A percentile compares a stretch with the other conserved stretches of the same genome.
Conservation (phyloP, 345 rosid genomes). For the Eutrema japonicum region DNA sequence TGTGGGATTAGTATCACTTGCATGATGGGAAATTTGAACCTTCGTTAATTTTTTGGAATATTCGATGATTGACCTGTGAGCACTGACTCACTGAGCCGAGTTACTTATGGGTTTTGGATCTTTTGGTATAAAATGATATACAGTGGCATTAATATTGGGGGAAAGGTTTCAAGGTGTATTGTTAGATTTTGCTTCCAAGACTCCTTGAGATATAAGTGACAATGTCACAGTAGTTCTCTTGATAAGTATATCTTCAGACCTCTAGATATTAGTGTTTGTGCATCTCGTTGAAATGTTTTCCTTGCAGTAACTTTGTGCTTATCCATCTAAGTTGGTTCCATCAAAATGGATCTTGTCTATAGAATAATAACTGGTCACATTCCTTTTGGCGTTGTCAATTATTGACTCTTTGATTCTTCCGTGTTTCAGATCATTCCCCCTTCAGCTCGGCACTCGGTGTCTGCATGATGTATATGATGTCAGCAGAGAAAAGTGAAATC, state of each 20-base stretch:
- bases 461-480: slow-evolving; percentile 86
- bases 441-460: slow-evolving; percentile 70
- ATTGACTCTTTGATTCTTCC: slow-evolving; percentile 10
- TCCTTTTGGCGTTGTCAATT: not conserved
- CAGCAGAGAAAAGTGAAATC: slow-evolving; percentile 69
- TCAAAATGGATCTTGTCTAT: not conserved
- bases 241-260: not conserved
- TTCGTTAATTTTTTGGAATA: not conserved
- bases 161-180: slow-evolving; percentile 3
- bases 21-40: slow-evolving; percentile 11
- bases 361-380: not conserved
- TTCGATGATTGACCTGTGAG: not conserved
- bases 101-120: not conserved
- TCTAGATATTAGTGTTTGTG: not conserved
- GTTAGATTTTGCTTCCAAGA: slow-evolving; percentile 12
- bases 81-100: not conserved
- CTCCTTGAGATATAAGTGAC: slow-evolving; percentile 5
- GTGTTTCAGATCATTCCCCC: slow-evolving; percentile 56
- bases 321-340: not conserved
- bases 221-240: not conserved
- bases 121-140: not conserved
- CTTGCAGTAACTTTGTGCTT: slow-evolving; percentile 9
- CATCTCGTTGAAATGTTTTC: not conserved
- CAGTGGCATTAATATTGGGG: not conserved
- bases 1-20: not conserved